Conservation (phyloP, 768 basidiomycete genomes). For the Psilocybe cubensis region DNA sequence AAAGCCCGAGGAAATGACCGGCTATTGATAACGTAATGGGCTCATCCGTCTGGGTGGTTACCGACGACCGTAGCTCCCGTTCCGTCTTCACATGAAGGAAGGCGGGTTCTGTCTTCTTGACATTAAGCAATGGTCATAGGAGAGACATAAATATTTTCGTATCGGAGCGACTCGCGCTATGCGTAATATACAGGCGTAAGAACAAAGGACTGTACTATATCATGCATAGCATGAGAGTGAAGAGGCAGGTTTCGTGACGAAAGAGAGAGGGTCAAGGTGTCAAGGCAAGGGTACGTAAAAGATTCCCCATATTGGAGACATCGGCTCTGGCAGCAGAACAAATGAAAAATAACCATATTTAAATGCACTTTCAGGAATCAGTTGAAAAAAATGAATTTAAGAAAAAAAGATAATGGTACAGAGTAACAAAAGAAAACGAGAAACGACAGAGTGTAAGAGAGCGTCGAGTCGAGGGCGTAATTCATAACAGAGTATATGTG, state of each 20-base stretch:
- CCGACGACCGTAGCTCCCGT: neutral
- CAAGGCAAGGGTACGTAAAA: too few relatives aligned
- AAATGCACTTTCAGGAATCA: neutral
- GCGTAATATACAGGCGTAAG: constrained; percentile 40
- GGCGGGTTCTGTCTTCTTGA: neutral
- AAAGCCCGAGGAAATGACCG: constrained; percentile 8
- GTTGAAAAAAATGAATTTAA: constrained; percentile 14
- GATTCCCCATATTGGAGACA: constrained; percentile 11
- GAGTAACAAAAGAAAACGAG: constrained; percentile 14
- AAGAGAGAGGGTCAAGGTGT: constrained; percentile 27
- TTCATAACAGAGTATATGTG: constrained; percentile 11
- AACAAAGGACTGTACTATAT: constrained; percentile 28
- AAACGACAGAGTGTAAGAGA: constrained; percentile 20
- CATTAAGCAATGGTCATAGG: neutral
- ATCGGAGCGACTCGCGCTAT: constrained; percentile 34
- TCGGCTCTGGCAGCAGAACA: constrained; percentile 10
- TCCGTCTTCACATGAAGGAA: neutral
- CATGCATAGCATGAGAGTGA: constrained; percentile 27
- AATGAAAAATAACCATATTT: constrained; percentile 3
- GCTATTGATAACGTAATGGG: constrained; percentile 9
- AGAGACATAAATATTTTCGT: constrained; percentile 27
- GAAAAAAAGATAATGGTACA: constrained; percentile 19
- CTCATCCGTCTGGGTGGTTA: neutral
- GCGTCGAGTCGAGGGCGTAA: constrained; percentile 19
- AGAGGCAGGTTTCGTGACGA: constrained; percentile 23